phyloP scores from a whole-genome alignment of 2,329 filamentous ascomycete species.

The Curvularia spicifera region DNA sequence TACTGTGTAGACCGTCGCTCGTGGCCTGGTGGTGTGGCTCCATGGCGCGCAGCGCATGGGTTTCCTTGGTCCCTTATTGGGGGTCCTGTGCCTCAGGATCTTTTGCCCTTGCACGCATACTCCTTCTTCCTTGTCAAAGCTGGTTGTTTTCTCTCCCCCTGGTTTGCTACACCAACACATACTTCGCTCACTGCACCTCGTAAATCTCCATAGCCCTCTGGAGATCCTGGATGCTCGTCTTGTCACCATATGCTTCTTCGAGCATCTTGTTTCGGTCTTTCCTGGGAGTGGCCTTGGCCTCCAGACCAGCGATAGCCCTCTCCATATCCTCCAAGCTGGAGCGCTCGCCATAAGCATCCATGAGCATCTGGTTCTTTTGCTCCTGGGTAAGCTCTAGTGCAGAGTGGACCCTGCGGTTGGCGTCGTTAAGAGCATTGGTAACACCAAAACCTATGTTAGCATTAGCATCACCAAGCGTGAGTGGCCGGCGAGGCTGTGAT shows the following conservation, averaged over 20 bases:
- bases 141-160: constrained; percentile 11
- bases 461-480: constrained; percentile 41
- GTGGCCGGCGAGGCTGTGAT: constrained; percentile 29
- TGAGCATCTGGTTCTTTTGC: constrained; percentile 39
- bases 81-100: neutral
- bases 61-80: constrained; percentile 4
- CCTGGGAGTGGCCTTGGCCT: constrained; percentile 35
- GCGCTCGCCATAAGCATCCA: constrained; percentile 42
- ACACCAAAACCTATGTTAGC: constrained; percentile 44
- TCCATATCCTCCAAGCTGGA: constrained; percentile 46
- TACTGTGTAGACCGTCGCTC: constrained; percentile 5
- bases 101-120: constrained; percentile 3
- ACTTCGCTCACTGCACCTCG: constrained; percentile 46
- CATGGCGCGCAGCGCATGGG: constrained; percentile 20
- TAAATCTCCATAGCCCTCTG: constrained; percentile 55
- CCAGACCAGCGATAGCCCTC: constrained; percentile 38
- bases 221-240: constrained; percentile 53
- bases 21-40: constrained; percentile 21
- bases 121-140: constrained; percentile 15
- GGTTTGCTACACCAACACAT: neutral
- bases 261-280: constrained; percentile 49
- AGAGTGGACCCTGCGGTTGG: constrained; percentile 38
- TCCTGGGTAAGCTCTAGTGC: constrained; percentile 36
- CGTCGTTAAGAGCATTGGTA: constrained; percentile 39
- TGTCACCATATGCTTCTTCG: constrained; percentile 57